phyloP scores from a whole-genome alignment of 805 yeast genomes.

The Metschnikowia bowlesiae region DNA sequence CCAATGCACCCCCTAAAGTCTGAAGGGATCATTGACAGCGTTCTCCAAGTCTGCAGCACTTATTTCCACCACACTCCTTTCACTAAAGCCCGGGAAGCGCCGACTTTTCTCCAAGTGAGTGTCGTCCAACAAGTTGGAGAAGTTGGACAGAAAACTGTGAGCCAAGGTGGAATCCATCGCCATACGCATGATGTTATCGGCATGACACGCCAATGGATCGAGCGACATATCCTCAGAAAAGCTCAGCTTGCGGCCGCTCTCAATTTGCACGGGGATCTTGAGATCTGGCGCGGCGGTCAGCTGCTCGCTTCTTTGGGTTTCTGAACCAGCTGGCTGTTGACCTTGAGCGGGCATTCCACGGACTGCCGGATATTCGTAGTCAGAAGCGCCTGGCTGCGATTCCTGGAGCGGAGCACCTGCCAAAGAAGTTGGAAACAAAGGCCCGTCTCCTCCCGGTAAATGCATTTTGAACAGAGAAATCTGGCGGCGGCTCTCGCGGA shows the following conservation, averaged over 20 bases:
- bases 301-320: background rate
- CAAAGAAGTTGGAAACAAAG: background rate
- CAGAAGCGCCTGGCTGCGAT: background rate
- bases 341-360: too few species aligned
- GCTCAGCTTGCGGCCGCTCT: background rate
- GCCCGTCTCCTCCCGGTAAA: conserved; percentile 12
- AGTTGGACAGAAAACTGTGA: conserved; percentile 37
- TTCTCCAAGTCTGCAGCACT: conserved; percentile 35
- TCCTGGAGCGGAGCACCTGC: background rate
- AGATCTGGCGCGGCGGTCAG: background rate
- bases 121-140: conserved; percentile 30
- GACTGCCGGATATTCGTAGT: too few species aligned
- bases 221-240: conserved; percentile 17
- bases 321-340: too few species aligned
- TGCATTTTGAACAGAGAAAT: conserved; percentile 14
- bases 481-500: conserved; percentile 15
- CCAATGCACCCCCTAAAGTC: background rate
- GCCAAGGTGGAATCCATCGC: conserved; percentile 46
- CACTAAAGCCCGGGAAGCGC: conserved; percentile 2
- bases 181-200: conserved; percentile 43
- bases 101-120: conserved; percentile 20
- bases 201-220: conserved; percentile 44
- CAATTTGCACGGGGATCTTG: background rate
- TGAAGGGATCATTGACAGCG: conserved; percentile 23
- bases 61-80: conserved; percentile 26